These are phyloP conservation scores for Yamadazyma kitorensis DNA, from an alignment of 805 yeast genomes.

Conservation along the genomic window DNA sequence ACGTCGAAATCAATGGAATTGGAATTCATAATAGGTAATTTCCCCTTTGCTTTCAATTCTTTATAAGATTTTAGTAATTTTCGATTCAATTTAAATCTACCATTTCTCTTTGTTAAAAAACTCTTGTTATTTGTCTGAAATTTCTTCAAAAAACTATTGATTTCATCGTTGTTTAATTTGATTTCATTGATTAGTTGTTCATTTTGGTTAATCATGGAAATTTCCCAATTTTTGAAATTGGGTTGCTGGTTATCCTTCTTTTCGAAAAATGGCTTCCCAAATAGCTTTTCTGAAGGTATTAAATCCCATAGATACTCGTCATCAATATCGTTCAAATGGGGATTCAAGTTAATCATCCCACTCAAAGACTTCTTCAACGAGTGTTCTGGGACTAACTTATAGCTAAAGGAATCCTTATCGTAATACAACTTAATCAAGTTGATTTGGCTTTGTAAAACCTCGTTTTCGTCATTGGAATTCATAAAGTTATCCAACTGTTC, in stretches of 20 bases:
- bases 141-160: conserved; percentile 9
- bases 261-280: conserved; percentile 36
- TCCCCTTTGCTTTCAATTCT: conserved; percentile 25
- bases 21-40: conserved; percentile 15
- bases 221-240: conserved; percentile 38
- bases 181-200: conserved; percentile 9
- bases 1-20: conserved; percentile 8
- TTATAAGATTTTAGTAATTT: conserved; percentile 31
- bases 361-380: conserved; percentile 37
- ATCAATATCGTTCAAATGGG: conserved; percentile 31
- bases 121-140: conserved; percentile 11
- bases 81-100: conserved; percentile 30
- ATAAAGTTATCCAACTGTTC: conserved; percentile 22
- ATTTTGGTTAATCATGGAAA: conserved; percentile 20
- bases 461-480: conserved; percentile 22
- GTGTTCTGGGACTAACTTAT: conserved; percentile 32
- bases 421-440: conserved; percentile 24
- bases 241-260: conserved; percentile 14
- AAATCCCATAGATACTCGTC: conserved; percentile 41
- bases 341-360: conserved; percentile 38
- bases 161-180: conserved; percentile 10
- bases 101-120: conserved; percentile 10
- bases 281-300: conserved; percentile 32
- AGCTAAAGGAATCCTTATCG: conserved; percentile 25
- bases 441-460: conserved; percentile 20